These are phyloP conservation scores for Penicillium roqueforti DNA, from an alignment of 495 filamentous ascomycete species.

Conservation along the genomic window DNA sequence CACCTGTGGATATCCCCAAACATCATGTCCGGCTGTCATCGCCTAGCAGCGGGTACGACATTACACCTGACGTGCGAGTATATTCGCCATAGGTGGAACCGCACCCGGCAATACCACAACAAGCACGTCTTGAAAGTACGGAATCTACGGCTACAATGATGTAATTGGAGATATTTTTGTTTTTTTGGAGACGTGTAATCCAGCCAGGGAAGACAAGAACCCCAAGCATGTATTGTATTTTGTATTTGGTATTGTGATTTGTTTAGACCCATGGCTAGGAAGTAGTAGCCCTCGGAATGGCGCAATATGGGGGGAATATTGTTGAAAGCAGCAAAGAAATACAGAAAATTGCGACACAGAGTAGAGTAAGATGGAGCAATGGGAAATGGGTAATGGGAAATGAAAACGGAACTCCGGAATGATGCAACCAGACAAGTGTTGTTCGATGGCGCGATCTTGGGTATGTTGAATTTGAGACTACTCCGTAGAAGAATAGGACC, in stretches of 20 bases:
- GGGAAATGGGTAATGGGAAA: too few species aligned
- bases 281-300: slow-evolving; percentile 24
- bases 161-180: background rate
- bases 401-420: slow-evolving; percentile 19
- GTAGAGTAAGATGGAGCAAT: too few species aligned
- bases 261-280: slow-evolving; percentile 19
- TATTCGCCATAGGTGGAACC: background rate
- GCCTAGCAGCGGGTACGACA: background rate
- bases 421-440: slow-evolving; percentile 11
- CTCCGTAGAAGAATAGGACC: background rate
- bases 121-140: background rate
- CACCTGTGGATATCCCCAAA: background rate
- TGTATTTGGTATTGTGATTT: too few species aligned
- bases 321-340: slow-evolving; percentile 6
- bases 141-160: background rate
- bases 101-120: too few species aligned
- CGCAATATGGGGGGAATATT: slow-evolving; percentile 25
- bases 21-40: background rate
- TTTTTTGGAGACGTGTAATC: background rate
- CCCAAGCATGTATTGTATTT: slow-evolving; percentile 12
- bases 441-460: slow-evolving; percentile 15
- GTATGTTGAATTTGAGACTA: slow-evolving; percentile 1
- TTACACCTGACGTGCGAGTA: background rate
- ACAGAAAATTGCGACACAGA: background rate
- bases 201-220: slow-evolving; percentile 1